These are phyloP conservation scores for Fonsecaea multimorphosa DNA, from an alignment of 2,329 filamentous ascomycete species.

Conservation along the genomic window DNA sequence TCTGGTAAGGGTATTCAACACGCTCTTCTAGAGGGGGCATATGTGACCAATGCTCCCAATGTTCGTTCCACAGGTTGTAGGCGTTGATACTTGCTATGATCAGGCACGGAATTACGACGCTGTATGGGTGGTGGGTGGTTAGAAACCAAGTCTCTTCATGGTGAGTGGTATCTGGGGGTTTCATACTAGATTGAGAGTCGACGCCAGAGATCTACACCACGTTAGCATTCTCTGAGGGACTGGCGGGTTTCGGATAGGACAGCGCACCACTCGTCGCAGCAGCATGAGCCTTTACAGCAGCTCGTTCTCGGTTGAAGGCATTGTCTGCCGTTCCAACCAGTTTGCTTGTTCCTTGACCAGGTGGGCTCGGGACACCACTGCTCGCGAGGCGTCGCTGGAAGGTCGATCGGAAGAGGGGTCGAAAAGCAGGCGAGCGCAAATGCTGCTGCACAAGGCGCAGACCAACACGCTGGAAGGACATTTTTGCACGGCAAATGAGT, in stretches of 20 bases:
- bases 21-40: slow-evolving; percentile 87
- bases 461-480: slow-evolving; percentile 69
- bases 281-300: slow-evolving; percentile 90
- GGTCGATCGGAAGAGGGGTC: slow-evolving; percentile 61
- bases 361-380: slow-evolving; percentile 46
- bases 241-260: slow-evolving; percentile 10
- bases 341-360: slow-evolving; percentile 41
- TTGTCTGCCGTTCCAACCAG: slow-evolving; percentile 75
- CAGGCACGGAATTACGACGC: slow-evolving; percentile 75
- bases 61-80: slow-evolving; percentile 89
- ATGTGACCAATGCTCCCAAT: slow-evolving; percentile 95
- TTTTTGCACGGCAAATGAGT: slow-evolving; percentile 48
- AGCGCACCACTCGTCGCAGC: slow-evolving; percentile 75
- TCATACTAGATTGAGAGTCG: slow-evolving; percentile 95
- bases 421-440: slow-evolving; percentile 62
- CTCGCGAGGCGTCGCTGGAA: slow-evolving; percentile 73
- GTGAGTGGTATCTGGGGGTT: slow-evolving; percentile 21
- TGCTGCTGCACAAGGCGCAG: slow-evolving; percentile 69
- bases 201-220: slow-evolving; percentile 79
- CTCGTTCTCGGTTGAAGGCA: slow-evolving; percentile 89
- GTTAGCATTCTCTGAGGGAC: slow-evolving; percentile 9
- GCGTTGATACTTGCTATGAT: slow-evolving; percentile 78
- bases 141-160: slow-evolving; percentile 16
- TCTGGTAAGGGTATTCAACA: slow-evolving; percentile 94
- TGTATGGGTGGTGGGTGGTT: slow-evolving; percentile 48